Percentiles rank a stretch among this genome's conserved stretches.
phyloP scores from a whole-genome alignment of 1,139 yeast genomes.

The Kodamaea alishanica region DNA sequence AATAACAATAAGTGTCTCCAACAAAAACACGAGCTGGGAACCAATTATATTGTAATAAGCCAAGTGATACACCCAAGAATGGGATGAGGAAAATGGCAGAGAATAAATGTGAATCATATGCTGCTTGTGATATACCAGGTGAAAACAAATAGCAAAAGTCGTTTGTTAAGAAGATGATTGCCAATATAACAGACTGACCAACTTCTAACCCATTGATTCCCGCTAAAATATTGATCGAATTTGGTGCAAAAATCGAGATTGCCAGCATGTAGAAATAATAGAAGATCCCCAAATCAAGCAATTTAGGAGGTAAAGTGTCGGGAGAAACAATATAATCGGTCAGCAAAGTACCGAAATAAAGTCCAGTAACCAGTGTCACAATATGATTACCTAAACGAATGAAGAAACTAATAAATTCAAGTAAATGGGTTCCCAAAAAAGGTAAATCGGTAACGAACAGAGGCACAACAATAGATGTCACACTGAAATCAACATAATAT shows the following conservation, averaged over 20 bases:
- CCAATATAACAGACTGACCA: conserved; percentile 84
- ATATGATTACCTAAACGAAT: conserved; percentile 32
- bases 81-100: conserved; percentile 81
- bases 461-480: conserved; percentile 87
- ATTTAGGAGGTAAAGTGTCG: conserved; percentile 28
- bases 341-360: conserved; percentile 37
- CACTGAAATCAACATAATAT: conserved; percentile 91
- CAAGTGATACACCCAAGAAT: conserved; percentile 79
- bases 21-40: conserved; percentile 92
- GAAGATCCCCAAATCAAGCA: conserved; percentile 71
- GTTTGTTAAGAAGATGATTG: conserved; percentile 65
- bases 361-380: conserved; percentile 35
- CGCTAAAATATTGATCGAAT: conserved; percentile 93
- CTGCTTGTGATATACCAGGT: conserved; percentile 44
- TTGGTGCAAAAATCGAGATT: conserved; percentile 89
- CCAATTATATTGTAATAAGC: conserved; percentile 76
- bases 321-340: conserved; percentile 30
- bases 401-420: conserved; percentile 20
- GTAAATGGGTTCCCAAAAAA: conserved; percentile 20
- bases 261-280: conserved; percentile 91
- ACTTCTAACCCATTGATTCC: conserved; percentile 96
- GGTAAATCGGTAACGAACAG: conserved; percentile 48
- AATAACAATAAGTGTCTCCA: conserved; percentile 96
- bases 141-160: conserved; percentile 66
- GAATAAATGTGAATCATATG: conserved; percentile 78